Evolutionary conservation across 179 eudicot species (phyloP), one percentile per base, ranked within the genome.

Genomic region (Carnegiea gigantea): DNA sequence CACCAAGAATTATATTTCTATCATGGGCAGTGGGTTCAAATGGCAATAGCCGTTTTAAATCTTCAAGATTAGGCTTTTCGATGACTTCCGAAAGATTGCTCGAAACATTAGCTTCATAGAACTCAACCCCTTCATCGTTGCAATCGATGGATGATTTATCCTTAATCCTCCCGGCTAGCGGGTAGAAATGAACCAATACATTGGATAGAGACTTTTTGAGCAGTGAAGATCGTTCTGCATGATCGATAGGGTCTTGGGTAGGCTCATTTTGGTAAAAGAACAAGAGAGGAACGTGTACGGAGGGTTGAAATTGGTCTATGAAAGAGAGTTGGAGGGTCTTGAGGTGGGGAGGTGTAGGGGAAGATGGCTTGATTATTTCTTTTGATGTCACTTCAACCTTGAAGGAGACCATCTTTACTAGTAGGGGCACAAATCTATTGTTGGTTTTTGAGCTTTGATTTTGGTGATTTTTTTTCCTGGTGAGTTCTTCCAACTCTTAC

Each of bases 351-450:
- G 23, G 62, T 6, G 62, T 57, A 57, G 62, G 62, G 62, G 62
- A 57, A 57, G 62, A 57, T 62, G 85, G 85, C 70, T 83, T 83
- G 38, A 83, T 65, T 28, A 49, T 28, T 65, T 73, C 85, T 48
- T 57, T 83, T 20, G 85, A 82, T 6, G 36, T 54, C 23, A 79
- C 44, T 24, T 76, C 78, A 51, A 76, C 46, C 14, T 9, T 53
- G 40, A 54, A 23, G 20, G 67, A 6, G 28, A 21, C 26, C 78
- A 76, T 76, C 9, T 48, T n/a, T 21, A 8, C 64, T 23, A 57
- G 17, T 57, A 4, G 23, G 62, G 24, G 44, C 46, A 48, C 15
- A 54, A 54, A 54, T 15, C 14, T 54, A 54, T 54, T 1, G 62
- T 54, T 54, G 53, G 53, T 57, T 57, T 57, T 17, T 57, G 23